Percentiles rank a stretch among this genome's conserved stretches.
Conservation (phyloP, 2,329 filamentous ascomycete species). For the Neofusicoccum umdonicola region DNA sequence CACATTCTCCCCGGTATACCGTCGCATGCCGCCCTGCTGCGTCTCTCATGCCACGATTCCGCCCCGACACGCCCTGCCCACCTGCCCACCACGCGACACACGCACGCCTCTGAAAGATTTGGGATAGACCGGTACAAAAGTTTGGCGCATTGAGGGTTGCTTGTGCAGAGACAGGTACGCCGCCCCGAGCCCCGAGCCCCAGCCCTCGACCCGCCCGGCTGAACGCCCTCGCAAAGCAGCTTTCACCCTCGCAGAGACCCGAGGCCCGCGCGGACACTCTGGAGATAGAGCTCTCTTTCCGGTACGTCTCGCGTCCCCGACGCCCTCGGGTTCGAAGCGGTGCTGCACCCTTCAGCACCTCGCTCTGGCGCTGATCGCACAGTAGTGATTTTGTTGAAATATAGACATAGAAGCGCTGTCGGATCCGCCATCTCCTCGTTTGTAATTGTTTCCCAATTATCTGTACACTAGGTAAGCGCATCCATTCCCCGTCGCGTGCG, state of each 20-base stretch:
- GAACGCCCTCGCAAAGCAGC: slow-evolving; percentile 6
- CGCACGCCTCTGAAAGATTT: slow-evolving; percentile 31
- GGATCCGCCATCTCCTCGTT: slow-evolving; percentile 2
- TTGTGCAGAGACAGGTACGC: slow-evolving; percentile 13
- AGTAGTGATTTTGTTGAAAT: slow-evolving; percentile 18
- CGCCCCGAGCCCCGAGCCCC: neutral
- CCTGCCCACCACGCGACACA: slow-evolving; percentile 4
- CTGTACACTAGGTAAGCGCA: slow-evolving; percentile 17
- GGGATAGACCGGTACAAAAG: slow-evolving; percentile 42
- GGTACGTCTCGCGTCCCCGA: neutral
- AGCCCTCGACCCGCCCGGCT: neutral
- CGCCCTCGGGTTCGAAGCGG: slow-evolving; percentile 10
- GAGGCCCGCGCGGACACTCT: slow-evolving; percentile 1
- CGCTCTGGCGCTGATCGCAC: slow-evolving; percentile 17
- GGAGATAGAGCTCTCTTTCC: slow-evolving; percentile 17
- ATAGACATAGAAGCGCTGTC: slow-evolving; percentile 16
- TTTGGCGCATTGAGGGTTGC: slow-evolving; percentile 33
- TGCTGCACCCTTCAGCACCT: slow-evolving; percentile 15
- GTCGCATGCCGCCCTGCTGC: slow-evolving; percentile 15
- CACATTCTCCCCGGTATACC: slow-evolving; percentile 11
- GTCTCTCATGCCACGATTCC: slow-evolving; percentile 17
- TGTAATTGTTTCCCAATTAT: slow-evolving; percentile 14
- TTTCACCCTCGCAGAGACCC: slow-evolving; percentile 7
- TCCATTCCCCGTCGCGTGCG: neutral
- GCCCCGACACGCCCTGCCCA: slow-evolving; percentile 20